Evolutionary conservation across 1,284 basidiomycete genomes (phyloP).

Genomic region (Cryptococcus sp.): DNA sequence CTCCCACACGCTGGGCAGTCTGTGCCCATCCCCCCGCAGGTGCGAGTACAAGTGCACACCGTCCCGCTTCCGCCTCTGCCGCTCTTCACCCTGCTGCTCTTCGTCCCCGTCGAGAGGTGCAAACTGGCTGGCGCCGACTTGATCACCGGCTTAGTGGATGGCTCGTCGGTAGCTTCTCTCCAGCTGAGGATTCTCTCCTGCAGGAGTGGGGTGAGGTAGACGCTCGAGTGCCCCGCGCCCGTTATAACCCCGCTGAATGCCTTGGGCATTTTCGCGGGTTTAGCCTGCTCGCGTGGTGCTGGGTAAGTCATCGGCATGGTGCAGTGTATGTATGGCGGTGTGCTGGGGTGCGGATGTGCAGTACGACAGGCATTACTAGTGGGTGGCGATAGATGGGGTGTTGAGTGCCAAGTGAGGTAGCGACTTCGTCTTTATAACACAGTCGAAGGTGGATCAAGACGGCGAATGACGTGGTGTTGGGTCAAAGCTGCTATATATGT

Average conservation of each 20-base stretch:
- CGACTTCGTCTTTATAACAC: too few relatives aligned
- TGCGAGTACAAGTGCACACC: constrained; percentile 5
- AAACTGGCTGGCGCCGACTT: constrained; percentile 16
- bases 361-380: too few relatives aligned
- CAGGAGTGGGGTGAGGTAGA: constrained; percentile 13
- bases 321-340: too few relatives aligned
- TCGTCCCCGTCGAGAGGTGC: background rate
- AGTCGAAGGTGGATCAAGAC: too few relatives aligned
- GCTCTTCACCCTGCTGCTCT: too few relatives aligned
- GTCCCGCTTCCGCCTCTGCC: background rate
- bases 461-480: too few relatives aligned
- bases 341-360: too few relatives aligned
- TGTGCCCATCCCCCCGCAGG: background rate
- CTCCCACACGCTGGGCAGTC: constrained; percentile 6
- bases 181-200: constrained; percentile 14
- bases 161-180: constrained; percentile 6
- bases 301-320: constrained; percentile 1
- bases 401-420: too few relatives aligned
- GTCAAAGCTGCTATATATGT: too few relatives aligned
- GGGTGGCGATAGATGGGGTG: too few relatives aligned
- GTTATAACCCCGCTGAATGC: constrained; percentile 3
- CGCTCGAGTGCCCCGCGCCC: constrained; percentile 7
- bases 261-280: background rate
- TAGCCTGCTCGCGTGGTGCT: background rate
- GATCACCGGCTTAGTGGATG: background rate